Percentiles rank a stretch among this genome's conserved stretches.
Evolutionary conservation across 169 alveolate genomes (phyloP).

Genomic region (Cystoisospora suis): DNA sequence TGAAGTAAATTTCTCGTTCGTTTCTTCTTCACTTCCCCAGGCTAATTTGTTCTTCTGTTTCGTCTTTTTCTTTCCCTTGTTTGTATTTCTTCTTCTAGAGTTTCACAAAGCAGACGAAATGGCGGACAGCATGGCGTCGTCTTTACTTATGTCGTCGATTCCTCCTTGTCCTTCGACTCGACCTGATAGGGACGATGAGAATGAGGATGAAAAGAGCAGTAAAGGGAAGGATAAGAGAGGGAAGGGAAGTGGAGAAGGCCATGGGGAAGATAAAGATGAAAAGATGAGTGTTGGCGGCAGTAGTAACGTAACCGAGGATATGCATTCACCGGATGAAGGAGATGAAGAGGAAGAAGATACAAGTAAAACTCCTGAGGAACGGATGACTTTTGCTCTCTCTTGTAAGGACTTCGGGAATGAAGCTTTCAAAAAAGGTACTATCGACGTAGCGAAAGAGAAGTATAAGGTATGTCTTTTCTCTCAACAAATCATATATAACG

Average conservation of each 20-base stretch:
- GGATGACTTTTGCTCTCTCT: not conserved
- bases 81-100: too few species aligned
- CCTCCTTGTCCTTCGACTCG: too few species aligned
- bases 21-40: too few species aligned
- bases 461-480: constrained; percentile 4
- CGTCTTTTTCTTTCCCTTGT: too few species aligned
- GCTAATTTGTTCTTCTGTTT: not conserved
- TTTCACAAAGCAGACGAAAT: not conserved
- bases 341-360: not conserved
- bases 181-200: not conserved
- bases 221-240: not conserved
- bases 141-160: too few species aligned
- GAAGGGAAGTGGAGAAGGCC: not conserved
- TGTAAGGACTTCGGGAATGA: constrained; percentile 18
- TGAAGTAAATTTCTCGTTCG: too few species aligned
- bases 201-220: not conserved
- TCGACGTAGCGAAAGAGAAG: not conserved
- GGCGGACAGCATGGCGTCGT: not conserved
- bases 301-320: not conserved
- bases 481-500: too few species aligned
- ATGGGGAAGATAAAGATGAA: not conserved
- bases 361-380: not conserved
- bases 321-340: not conserved
- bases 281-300: not conserved
- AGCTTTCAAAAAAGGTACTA: not conserved